Evolutionary conservation across 2,329 filamentous ascomycete genomes (phyloP), one percentile per base, ranked within the genome.

Genomic region (Delphinella strobiligena): DNA sequence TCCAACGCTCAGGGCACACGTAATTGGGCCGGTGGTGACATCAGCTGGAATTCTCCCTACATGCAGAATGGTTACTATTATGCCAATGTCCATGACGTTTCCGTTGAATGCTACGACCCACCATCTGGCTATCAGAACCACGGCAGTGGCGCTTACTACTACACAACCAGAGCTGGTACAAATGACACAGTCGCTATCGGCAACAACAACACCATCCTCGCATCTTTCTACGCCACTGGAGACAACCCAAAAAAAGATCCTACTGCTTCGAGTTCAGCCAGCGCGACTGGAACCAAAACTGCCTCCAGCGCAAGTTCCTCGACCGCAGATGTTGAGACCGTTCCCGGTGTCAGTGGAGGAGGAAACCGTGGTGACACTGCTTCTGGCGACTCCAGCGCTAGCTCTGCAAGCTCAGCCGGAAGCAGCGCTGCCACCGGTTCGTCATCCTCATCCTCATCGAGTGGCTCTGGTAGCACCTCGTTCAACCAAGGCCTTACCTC

Each of bases 51-150:
- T 57, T 76, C 74, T 48, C 66, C 70, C 15, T 83, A 93, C 61
- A 89, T 96, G 69, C 68, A 85, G 64, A 72, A 84, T 54, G 84
- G 85, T 22, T 96, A 95, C 70, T 94, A 91, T 69, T 95, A 82
- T 58, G 82, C 87, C 39, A 75, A 74, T 32, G 75, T 95, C 52
- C 70, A 76, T 40, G 76, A 87, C 40, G 75, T 98, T 44, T 33
- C 68, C n/a, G 78, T 96, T 27, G 66, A 87, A 49, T 98, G 91
- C 78, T 96, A 83, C 69, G 72, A 88, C 50, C 78, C 85, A 3
- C 91, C 89, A 19, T 71, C 74, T 16, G 82, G 78, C 61, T 75
- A 70, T 40, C 72, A 68, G 49, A 59, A 62, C 36, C 42, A 45
- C 24, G 77, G 76, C 45, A 59, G 57, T 50, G 71, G 69, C 47